phyloP scores from a whole-genome alignment of 2,329 filamentous ascomycete genomes.

The Neofusicoccum cordaticola region DNA sequence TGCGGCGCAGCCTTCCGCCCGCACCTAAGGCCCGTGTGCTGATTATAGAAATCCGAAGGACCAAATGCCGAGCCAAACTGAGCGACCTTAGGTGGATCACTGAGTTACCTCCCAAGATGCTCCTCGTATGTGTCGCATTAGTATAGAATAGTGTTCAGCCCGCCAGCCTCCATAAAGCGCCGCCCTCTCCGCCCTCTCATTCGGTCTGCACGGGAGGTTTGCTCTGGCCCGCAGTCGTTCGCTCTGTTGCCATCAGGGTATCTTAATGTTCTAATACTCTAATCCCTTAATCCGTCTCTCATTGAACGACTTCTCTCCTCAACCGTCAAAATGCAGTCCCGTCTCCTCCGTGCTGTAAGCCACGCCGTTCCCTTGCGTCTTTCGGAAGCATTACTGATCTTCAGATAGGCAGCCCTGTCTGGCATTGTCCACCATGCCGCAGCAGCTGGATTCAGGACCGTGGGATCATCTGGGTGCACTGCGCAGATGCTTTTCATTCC shows the following conservation, averaged over 20 bases:
- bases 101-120: background rate
- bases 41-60: constrained; percentile 8
- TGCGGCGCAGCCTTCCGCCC: background rate
- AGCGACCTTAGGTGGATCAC: background rate
- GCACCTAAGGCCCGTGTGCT: background rate
- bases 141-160: background rate
- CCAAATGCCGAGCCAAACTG: background rate
- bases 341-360: background rate
- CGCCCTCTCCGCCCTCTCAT: background rate
- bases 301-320: background rate
- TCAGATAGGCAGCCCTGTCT: background rate
- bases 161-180: background rate
- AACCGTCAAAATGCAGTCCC: background rate
- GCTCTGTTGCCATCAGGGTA: background rate
- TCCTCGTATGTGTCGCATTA: background rate
- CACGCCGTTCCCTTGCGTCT: background rate
- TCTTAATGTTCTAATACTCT: no score
- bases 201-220: background rate
- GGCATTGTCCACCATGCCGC: constrained; percentile 4
- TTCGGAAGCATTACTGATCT: background rate
- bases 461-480: constrained; percentile 19
- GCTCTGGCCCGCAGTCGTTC: background rate
- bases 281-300: background rate
- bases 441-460: constrained; percentile 19
- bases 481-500: constrained; percentile 20